Conservation (phyloP, 2,329 filamentous ascomycete species). For the Chaetothyriales sp. region DNA sequence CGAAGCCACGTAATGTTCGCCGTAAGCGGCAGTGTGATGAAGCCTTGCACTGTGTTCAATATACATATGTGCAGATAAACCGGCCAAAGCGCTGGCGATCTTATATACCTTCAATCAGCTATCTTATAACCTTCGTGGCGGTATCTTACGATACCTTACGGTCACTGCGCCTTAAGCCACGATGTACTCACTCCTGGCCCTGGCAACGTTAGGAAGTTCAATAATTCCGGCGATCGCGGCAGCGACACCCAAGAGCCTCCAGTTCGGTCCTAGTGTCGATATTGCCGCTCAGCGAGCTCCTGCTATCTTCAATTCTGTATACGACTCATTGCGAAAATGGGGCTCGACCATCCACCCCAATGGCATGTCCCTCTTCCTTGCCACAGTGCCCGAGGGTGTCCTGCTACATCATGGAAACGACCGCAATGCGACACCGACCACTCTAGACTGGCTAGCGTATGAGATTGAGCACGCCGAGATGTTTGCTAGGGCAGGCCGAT, state of each 20-base stretch:
- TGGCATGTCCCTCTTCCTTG: constrained; percentile 58
- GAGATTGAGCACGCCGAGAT: constrained; percentile 59
- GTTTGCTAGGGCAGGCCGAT: constrained; percentile 37
- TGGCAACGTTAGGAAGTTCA: neutral
- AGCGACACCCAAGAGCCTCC: neutral
- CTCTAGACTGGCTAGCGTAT: constrained; percentile 44
- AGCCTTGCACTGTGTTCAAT: too few relatives aligned
- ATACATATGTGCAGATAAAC: too few relatives aligned
- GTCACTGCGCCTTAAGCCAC: neutral
- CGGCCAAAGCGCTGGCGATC: too few relatives aligned
- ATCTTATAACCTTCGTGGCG: too few relatives aligned
- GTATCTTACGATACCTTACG: too few relatives aligned
- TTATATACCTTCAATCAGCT: too few relatives aligned
- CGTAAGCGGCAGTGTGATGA: too few relatives aligned
- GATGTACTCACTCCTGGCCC: neutral
- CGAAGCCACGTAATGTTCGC: too few relatives aligned
- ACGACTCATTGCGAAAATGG: constrained; percentile 61
- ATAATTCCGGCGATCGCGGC: neutral
- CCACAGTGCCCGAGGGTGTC: constrained; percentile 50
- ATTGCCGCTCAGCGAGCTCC: neutral
- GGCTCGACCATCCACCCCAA: constrained; percentile 61
- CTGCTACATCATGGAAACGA: constrained; percentile 53
- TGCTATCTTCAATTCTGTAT: constrained; percentile 57
- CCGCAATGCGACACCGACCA: constrained; percentile 35
- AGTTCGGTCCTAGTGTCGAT: neutral